Conservation (phyloP, 768 basidiomycete genomes). For the Naematelia aurantialba region DNA sequence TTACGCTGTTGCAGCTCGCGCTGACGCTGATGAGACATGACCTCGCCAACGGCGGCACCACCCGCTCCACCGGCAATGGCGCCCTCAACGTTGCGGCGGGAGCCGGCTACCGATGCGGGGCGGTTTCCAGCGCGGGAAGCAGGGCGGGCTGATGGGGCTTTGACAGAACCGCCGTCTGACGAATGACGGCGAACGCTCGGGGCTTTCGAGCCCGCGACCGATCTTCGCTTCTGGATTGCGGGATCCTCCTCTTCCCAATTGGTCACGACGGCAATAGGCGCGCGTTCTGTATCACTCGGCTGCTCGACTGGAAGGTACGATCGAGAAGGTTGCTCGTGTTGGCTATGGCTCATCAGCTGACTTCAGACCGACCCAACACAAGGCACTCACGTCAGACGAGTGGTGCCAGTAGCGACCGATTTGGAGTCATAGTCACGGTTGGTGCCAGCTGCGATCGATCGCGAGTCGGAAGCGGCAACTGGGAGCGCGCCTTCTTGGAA, state of each 20-base stretch:
- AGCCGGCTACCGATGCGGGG: neutral
- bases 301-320: neutral
- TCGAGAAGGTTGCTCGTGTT: neutral
- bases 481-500: neutral
- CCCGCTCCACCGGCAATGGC: slow-evolving; percentile 7
- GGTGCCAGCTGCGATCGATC: neutral
- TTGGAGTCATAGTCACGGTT: neutral
- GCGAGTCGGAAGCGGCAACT: neutral
- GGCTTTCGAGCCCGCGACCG: slow-evolving; percentile 26
- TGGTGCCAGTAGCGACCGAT: neutral
- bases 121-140: slow-evolving; percentile 16
- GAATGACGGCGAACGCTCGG: slow-evolving; percentile 20
- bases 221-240: slow-evolving; percentile 18
- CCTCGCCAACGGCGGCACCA: slow-evolving; percentile 30
- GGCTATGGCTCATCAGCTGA: slow-evolving; percentile 9
- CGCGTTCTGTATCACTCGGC: neutral
- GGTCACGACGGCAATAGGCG: neutral
- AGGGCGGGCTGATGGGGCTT: slow-evolving; percentile 13
- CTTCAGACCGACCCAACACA: neutral
- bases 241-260: neutral
- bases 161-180: slow-evolving; percentile 11
- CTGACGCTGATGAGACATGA: slow-evolving; percentile 35
- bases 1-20: slow-evolving; percentile 34
- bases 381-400: neutral
- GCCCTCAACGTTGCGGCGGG: slow-evolving; percentile 8